Conservation (phyloP, 179 eudicot genomes). For the Carnegiea gigantea region DNA sequence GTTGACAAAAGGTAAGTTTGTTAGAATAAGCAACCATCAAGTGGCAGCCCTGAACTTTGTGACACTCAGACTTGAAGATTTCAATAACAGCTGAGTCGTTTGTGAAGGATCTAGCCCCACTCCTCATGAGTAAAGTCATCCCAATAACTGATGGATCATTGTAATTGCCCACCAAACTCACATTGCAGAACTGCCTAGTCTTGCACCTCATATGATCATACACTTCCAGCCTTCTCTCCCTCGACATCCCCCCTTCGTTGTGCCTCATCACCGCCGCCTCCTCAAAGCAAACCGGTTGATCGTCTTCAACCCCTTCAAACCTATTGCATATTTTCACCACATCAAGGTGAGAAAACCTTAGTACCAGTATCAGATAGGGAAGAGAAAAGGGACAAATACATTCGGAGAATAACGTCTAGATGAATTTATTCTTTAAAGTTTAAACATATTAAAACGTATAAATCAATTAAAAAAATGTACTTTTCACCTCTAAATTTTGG, state of each 20-base stretch:
- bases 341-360: not conserved
- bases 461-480: too few relatives aligned
- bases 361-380: too few relatives aligned
- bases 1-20: slow-evolving; percentile 61
- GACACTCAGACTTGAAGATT: slow-evolving; percentile 54
- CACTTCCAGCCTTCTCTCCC: slow-evolving; percentile 48
- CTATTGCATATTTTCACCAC: not conserved
- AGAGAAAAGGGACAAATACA: too few relatives aligned
- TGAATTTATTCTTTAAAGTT: too few relatives aligned
- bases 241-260: slow-evolving; percentile 46
- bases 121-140: slow-evolving; percentile 68
- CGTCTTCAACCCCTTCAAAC: slow-evolving; percentile 33
- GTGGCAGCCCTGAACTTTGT: slow-evolving; percentile 48
- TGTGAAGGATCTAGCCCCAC: slow-evolving; percentile 68
- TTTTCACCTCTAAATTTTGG: too few relatives aligned
- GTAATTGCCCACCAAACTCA: slow-evolving; percentile 10
- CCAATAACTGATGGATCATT: slow-evolving; percentile 39
- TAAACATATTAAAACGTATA: too few relatives aligned
- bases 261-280: slow-evolving; percentile 84
- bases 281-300: slow-evolving; percentile 56
- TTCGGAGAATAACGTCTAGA: too few relatives aligned
- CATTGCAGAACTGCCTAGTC: slow-evolving; percentile 56
- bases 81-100: slow-evolving; percentile 53
- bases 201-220: slow-evolving; percentile 70
- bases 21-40: slow-evolving; percentile 45